phyloP scores from a whole-genome alignment of 108 stramenopile genomes.

The Nitzschia putrida region DNA sequence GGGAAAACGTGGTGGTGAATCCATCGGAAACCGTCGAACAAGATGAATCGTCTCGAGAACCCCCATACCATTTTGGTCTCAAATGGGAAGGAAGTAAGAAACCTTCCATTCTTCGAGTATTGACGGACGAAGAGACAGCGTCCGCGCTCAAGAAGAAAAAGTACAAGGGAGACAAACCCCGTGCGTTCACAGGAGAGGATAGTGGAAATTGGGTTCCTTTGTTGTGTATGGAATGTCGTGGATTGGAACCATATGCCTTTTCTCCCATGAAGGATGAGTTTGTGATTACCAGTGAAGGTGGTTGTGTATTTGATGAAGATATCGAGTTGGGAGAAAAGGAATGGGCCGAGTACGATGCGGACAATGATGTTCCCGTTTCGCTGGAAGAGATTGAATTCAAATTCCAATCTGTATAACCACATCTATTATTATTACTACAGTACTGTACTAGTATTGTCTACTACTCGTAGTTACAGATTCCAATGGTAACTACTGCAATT shows the following conservation, averaged over 20 bases:
- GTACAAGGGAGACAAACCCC: slow-evolving; percentile 42
- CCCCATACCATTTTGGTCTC: slow-evolving; percentile 72
- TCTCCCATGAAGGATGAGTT: slow-evolving; percentile 83
- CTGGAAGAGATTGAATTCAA: slow-evolving; percentile 71
- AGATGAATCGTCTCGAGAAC: slow-evolving; percentile 71
- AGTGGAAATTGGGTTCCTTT: slow-evolving; percentile 74
- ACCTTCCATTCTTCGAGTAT: slow-evolving; percentile 55
- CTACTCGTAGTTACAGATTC: background rate
- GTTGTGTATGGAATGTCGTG: slow-evolving; percentile 69
- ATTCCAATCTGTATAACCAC: slow-evolving; percentile 47
- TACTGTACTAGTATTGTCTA: background rate
- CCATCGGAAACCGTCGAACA: slow-evolving; percentile 74
- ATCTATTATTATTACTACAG: background rate
- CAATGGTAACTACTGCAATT: background rate
- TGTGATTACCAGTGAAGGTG: slow-evolving; percentile 66
- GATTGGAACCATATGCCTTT: slow-evolving; percentile 84
- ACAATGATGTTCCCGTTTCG: slow-evolving; percentile 70
- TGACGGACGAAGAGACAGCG: slow-evolving; percentile 55
- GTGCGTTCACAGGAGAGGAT: slow-evolving; percentile 64
- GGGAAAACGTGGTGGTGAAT: slow-evolving; percentile 81
- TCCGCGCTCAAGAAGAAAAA: slow-evolving; percentile 80
- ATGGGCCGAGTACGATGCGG: slow-evolving; percentile 90
- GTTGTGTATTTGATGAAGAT: slow-evolving; percentile 70
- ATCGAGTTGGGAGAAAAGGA: slow-evolving; percentile 83
- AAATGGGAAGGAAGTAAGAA: slow-evolving; percentile 87